These are phyloP conservation scores for Haplosporangium sp. DNA, from an alignment of 371 early-diverging fungal species.

Conservation along the genomic window DNA sequence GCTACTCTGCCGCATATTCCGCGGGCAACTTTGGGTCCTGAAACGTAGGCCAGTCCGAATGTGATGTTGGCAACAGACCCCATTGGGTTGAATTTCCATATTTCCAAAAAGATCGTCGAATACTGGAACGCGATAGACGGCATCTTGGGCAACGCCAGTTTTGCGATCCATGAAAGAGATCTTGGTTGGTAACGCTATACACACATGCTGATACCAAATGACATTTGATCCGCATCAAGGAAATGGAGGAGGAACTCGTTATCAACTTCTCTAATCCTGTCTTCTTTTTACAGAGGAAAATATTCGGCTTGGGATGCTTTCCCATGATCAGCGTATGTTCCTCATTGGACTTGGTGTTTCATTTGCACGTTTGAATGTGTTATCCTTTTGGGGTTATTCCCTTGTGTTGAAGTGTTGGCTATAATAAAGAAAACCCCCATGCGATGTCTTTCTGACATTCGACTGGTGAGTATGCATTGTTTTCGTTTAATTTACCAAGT, in stretches of 20 bases:
- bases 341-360: too few relatives aligned
- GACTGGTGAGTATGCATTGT: neutral
- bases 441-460: neutral
- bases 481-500: neutral
- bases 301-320: neutral
- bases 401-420: neutral
- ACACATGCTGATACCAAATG: constrained; percentile 56
- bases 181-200: constrained; percentile 59
- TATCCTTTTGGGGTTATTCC: too few relatives aligned
- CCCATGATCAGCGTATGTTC: neutral
- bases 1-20: constrained; percentile 25
- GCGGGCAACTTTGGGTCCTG: constrained; percentile 73
- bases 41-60: constrained; percentile 97
- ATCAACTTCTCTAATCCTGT: neutral
- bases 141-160: constrained; percentile 80
- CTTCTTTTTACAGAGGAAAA: neutral
- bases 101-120: constrained; percentile 83
- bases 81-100: constrained; percentile 93
- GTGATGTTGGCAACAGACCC: constrained; percentile 93
- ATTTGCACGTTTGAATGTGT: too few relatives aligned
- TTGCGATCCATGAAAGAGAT: constrained; percentile 56
- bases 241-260: neutral
- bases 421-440: neutral
- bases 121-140: constrained; percentile 84
- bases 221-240: neutral